Percentiles rank a stretch among this genome's conserved stretches.
phyloP scores from a whole-genome alignment of 2,329 filamentous ascomycete genomes.

The Monosporascus sp. region DNA sequence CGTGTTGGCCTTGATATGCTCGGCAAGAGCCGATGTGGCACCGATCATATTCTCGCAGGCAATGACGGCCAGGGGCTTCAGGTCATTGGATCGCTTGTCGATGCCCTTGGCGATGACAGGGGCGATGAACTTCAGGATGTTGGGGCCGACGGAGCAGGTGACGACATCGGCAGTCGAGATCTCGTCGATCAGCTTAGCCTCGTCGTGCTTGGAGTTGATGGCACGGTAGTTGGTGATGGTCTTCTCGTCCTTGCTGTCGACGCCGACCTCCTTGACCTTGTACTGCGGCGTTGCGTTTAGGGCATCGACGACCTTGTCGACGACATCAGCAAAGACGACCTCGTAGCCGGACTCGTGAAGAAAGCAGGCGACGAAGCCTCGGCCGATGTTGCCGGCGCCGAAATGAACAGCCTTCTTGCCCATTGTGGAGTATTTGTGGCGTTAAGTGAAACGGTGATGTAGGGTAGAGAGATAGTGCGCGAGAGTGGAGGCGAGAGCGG shows the following conservation, averaged over 20 bases:
- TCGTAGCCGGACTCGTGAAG: conserved; percentile 93
- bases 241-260: conserved; percentile 73
- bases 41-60: conserved; percentile 98
- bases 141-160: conserved; percentile 94
- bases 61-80: conserved; percentile 78
- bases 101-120: conserved; percentile 94
- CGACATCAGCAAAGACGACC: conserved; percentile 93
- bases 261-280: conserved; percentile 87
- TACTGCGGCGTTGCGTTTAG: conserved; percentile 75
- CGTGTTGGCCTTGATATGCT: conserved; percentile 76
- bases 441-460: not conserved
- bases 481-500: too few relatives aligned
- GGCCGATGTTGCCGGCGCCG: conserved; percentile 79
- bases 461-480: too few relatives aligned
- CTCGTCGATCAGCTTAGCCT: conserved; percentile 75
- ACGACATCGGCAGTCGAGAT: conserved; percentile 85
- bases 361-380: conserved; percentile 85
- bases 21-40: conserved; percentile 81
- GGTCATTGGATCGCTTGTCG: conserved; percentile 60
- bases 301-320: conserved; percentile 72
- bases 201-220: conserved; percentile 87
- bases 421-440: conserved; percentile 30
- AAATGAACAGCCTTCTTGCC: conserved; percentile 75
- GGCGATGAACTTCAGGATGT: conserved; percentile 93
- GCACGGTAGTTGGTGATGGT: conserved; percentile 93